A percentile compares a stretch with the other conserved stretches of the same genome.
Conservation (phyloP, 345 rosid species). For the Durio zibethinus region DNA sequence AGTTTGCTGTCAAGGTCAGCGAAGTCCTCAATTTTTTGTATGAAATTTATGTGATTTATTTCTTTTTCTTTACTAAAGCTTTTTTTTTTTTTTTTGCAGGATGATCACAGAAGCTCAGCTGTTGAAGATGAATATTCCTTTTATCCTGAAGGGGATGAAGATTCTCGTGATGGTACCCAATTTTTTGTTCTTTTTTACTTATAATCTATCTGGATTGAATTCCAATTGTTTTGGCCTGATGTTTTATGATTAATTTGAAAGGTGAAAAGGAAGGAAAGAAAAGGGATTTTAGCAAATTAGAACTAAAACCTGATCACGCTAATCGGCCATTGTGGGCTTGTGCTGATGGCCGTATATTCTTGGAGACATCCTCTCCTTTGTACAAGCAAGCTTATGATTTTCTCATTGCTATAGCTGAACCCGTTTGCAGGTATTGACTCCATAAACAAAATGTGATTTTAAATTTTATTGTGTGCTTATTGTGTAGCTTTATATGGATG, state of each 20-base stretch:
- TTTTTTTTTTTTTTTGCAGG: conserved; percentile 38
- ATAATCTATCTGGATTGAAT: not conserved
- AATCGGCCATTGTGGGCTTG: conserved; percentile 98
- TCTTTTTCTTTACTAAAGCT: not conserved
- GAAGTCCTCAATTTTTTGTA: not conserved
- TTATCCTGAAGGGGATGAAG: conserved; percentile 57
- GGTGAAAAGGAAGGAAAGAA: conserved; percentile 61
- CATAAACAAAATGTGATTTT: not conserved
- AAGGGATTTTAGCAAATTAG: conserved; percentile 71
- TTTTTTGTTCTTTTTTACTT: not conserved
- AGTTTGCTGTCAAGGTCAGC: conserved; percentile 54
- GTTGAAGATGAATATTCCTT: conserved; percentile 48
- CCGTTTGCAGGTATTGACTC: conserved; percentile 81
- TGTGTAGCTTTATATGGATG: conserved; percentile 1
- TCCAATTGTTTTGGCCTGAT: not conserved
- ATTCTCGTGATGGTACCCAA: conserved; percentile 60
- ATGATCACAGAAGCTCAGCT: conserved; percentile 45
- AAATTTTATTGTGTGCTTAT: not conserved
- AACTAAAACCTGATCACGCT: conserved; percentile 71
- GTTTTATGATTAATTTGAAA: conserved; percentile 17
- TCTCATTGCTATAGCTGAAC: conserved; percentile 95
- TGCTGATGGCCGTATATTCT: conserved; percentile 84
- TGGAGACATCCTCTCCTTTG: conserved; percentile 76
- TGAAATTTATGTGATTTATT: not conserved
- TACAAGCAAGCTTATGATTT: conserved; percentile 97